Evolutionary conservation across 768 basidiomycete genomes (phyloP).

Genomic region (Termitomyces sp.): DNA sequence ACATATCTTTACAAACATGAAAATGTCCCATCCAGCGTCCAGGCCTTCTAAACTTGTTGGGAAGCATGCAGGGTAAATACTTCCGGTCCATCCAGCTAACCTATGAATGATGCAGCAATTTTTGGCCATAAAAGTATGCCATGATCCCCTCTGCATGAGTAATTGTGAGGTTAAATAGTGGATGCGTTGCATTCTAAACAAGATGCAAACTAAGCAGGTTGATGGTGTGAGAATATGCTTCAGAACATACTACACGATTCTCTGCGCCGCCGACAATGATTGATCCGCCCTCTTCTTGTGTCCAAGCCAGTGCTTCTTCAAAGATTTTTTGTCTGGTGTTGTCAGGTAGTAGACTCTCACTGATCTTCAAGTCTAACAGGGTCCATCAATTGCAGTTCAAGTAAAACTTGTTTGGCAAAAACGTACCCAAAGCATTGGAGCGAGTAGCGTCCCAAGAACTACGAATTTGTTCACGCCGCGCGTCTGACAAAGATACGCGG

Average conservation of each 20-base stretch:
- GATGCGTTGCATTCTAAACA: constrained; percentile 74
- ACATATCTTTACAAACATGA: not conserved
- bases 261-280: constrained; percentile 51
- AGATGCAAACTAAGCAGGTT: not conserved
- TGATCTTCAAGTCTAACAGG: constrained; percentile 28
- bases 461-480: constrained; percentile 27
- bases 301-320: constrained; percentile 55
- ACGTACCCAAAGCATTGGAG: constrained; percentile 2
- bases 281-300: constrained; percentile 57
- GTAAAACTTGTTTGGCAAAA: not conserved
- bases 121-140: constrained; percentile 69
- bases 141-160: constrained; percentile 65
- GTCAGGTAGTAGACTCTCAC: constrained; percentile 18
- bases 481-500: constrained; percentile 46
- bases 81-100: not conserved
- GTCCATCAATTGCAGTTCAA: constrained; percentile 9
- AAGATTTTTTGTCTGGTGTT: constrained; percentile 35
- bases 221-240: not conserved
- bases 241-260: constrained; percentile 55
- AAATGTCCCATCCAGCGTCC: not conserved
- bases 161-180: constrained; percentile 69
- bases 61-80: not conserved
- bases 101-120: constrained; percentile 29
- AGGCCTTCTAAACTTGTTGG: not conserved
- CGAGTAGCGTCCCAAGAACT: constrained; percentile 30